Conservation (phyloP, 1,284 basidiomycete genomes). For the Grifola frondosa region DNA sequence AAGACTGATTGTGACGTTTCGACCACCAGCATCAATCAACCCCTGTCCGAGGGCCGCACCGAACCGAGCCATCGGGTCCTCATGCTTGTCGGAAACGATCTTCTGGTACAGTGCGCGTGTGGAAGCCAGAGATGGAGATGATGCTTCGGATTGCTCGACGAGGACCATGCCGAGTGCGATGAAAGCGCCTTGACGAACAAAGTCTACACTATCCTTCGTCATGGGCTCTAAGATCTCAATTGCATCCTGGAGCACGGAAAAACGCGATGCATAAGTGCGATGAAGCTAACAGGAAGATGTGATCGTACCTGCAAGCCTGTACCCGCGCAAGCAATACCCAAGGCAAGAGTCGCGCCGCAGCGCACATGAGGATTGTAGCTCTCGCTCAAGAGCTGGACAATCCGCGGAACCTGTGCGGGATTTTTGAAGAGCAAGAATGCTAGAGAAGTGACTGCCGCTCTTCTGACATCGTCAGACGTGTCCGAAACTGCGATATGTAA, state of each 20-base stretch:
- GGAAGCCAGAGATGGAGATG: slow-evolving; percentile 76
- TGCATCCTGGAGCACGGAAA: slow-evolving; percentile 62
- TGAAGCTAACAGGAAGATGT: too few species aligned
- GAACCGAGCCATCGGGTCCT: slow-evolving; percentile 96
- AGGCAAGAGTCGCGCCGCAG: slow-evolving; percentile 91
- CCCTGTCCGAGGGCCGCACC: slow-evolving; percentile 94
- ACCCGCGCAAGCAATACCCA: slow-evolving; percentile 96
- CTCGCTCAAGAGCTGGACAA: slow-evolving; percentile 93
- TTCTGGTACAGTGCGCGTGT: slow-evolving; percentile 84
- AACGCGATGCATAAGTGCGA: too few species aligned
- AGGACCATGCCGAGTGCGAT: slow-evolving; percentile 94
- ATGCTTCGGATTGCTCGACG: slow-evolving; percentile 91
- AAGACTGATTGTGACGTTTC: slow-evolving; percentile 91
- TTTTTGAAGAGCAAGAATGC: slow-evolving; percentile 97
- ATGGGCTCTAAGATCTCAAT: slow-evolving; percentile 94
- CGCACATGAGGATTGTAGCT: slow-evolving; percentile 99
- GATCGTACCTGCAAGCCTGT: slow-evolving; percentile 81
- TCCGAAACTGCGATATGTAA: slow-evolving; percentile 96
- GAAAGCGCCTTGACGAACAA: slow-evolving; percentile 96
- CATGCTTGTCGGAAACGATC: slow-evolving; percentile 92
- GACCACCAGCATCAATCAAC: slow-evolving; percentile 93
- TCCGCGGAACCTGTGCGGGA: slow-evolving; percentile 88
- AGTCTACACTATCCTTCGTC: slow-evolving; percentile 96
- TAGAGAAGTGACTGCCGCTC: slow-evolving; percentile 91
- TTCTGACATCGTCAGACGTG: slow-evolving; percentile 92